phyloP scores from a whole-genome alignment of 257 asterid species.

The Thymus quinquecostatus region DNA sequence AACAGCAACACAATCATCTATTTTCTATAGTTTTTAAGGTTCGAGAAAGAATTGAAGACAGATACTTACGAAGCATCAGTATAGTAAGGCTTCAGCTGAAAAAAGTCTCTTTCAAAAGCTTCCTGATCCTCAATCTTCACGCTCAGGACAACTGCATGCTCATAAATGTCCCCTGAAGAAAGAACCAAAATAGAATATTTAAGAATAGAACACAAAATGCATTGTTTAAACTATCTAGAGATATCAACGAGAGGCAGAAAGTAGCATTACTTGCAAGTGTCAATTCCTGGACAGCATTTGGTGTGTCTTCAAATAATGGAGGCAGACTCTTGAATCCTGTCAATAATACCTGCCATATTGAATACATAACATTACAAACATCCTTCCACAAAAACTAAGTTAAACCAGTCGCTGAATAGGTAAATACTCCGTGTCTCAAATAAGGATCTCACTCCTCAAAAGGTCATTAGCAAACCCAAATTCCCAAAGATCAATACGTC shows the following conservation, averaged over 20 bases:
- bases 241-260: conserved; percentile 12
- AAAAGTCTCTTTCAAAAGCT: conserved; percentile 94
- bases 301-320: conserved; percentile 57
- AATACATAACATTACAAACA: conserved; percentile 2
- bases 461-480: not conserved
- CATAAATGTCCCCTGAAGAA: conserved; percentile 83
- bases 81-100: conserved; percentile 91
- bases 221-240: not conserved
- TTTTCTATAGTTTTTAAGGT: not conserved
- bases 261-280: conserved; percentile 57
- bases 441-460: not conserved
- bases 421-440: too few species aligned
- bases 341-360: conserved; percentile 48
- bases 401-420: conserved; percentile 3
- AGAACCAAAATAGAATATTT: conserved; percentile 24
- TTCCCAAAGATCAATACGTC: not conserved
- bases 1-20: not conserved
- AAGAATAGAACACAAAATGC: not conserved
- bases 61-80: conserved; percentile 82
- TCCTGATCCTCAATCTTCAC: conserved; percentile 91
- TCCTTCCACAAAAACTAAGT: not conserved
- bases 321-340: conserved; percentile 63
- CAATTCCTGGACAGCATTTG: conserved; percentile 55
- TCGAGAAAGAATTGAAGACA: conserved; percentile 6
- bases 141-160: conserved; percentile 87